Evolutionary conservation across 257 asterid genomes (phyloP), one percentile per base, ranked within the genome.

Genomic region (Ajuga chamaepitys): DNA sequence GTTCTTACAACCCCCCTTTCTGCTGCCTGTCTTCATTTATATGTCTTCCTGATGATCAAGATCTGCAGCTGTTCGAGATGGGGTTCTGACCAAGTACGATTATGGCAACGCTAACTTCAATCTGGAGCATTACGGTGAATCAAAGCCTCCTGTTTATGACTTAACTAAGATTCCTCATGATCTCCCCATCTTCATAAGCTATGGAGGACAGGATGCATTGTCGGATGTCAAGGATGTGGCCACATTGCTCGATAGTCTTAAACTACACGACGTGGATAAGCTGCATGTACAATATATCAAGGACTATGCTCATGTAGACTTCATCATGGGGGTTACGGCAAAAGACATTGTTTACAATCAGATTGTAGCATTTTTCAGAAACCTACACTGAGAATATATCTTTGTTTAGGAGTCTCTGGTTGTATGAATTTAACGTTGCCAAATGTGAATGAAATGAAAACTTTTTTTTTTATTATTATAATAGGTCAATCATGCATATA

Each of bases 121-220:
- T 9, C 0, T 82, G 77, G 77, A 50, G 51, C 97, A 88, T 50
- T 91, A 91, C 8, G 96, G 97, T 0, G 77, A 71, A 68, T 7
- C 78, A 0, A 71, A 6, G 65, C 93, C 97, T 18, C 97, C 97
- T 0, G 58, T 57, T 10, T 91, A 91, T 37, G 71, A 91, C 66
- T 35, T 93, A 21, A 53, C 82, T 0, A 84, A 74, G 28, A 93
- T 93, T 9, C 97, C 98, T 0, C 80, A 13, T 3, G 79, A 87
- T 41, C 75, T 93, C 53, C 97, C 98, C 3, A 70, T 93, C 28
- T 93, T 89, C 66, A 45, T 93, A 5, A 84, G 94, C 83, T 87
- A 89, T 20, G 97, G 99, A 8, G 99, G 97, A 13, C 78, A 64
- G 62, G 99, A 93, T 58, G 82, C 96, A 0, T 37, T 93, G n/a